Conservation (phyloP, 495 filamentous ascomycete species). For the Annulohypoxylon nitens region DNA sequence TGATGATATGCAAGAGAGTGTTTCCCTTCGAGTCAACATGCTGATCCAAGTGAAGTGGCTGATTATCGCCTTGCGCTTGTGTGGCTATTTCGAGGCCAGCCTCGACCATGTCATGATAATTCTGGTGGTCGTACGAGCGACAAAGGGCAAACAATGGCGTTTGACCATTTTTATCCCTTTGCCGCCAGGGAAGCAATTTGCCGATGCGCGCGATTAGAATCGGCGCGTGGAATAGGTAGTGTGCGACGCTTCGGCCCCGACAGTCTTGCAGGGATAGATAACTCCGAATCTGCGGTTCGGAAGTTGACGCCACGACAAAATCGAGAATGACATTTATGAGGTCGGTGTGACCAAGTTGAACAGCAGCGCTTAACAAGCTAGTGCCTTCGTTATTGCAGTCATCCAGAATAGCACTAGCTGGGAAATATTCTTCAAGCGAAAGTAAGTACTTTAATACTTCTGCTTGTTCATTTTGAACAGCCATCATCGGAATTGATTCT, state of each 20-base stretch:
- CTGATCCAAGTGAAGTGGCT: constrained; percentile 88
- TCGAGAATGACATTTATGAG: constrained; percentile 81
- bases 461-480: constrained; percentile 79
- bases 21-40: constrained; percentile 96
- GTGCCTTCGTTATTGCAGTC: constrained; percentile 91
- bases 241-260: constrained; percentile 87
- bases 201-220: constrained; percentile 81
- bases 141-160: constrained; percentile 96
- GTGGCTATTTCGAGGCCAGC: constrained; percentile 81
- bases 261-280: constrained; percentile 84
- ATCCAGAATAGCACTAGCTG: constrained; percentile 74
- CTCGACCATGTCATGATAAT: constrained; percentile 88
- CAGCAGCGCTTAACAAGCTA: constrained; percentile 91
- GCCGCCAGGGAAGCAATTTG: constrained; percentile 83
- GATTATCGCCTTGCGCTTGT: constrained; percentile 77
- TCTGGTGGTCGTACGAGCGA: constrained; percentile 92
- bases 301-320: constrained; percentile 60
- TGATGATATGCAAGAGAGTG: constrained; percentile 91
- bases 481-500: constrained; percentile 96
- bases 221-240: constrained; percentile 96
- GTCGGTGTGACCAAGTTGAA: constrained; percentile 83
- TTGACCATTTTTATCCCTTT: constrained; percentile 95
- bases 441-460: constrained; percentile 83
- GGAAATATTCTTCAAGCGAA: constrained; percentile 78
- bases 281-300: constrained; percentile 61